Percentiles rank a stretch among this genome's conserved stretches.
phyloP scores from a whole-genome alignment of 768 basidiomycete species.

The Macrocybe gigantea region DNA sequence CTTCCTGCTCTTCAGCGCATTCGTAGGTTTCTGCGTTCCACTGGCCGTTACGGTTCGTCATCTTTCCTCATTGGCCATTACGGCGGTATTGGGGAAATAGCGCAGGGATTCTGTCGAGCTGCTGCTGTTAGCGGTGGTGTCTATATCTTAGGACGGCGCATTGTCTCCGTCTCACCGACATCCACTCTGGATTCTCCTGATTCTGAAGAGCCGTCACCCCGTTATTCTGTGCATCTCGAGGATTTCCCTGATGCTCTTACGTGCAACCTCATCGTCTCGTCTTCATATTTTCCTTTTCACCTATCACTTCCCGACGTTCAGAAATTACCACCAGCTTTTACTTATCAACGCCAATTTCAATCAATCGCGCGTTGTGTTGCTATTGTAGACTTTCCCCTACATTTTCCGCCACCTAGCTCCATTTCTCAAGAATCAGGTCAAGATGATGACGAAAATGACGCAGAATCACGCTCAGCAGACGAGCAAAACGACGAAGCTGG shows the following conservation, averaged over 20 bases:
- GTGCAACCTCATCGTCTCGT: conserved; percentile 51
- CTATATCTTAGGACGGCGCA: conserved; percentile 61
- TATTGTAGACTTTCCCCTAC: conserved; percentile 30
- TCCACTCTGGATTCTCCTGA: neutral
- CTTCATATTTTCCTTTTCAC: conserved; percentile 27
- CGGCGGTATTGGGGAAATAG: conserved; percentile 87
- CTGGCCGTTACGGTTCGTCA: conserved; percentile 75
- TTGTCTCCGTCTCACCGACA: conserved; percentile 23
- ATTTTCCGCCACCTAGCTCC: conserved; percentile 14
- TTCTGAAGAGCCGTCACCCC: conserved; percentile 5
- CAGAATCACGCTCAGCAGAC: conserved; percentile 12
- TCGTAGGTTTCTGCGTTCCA: conserved; percentile 66
- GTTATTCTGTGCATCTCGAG: conserved; percentile 45
- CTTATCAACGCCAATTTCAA: neutral
- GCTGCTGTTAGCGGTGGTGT: conserved; percentile 76
- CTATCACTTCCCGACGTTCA: conserved; percentile 9
- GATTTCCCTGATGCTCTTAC: conserved; percentile 56
- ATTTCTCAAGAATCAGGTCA: conserved; percentile 4
- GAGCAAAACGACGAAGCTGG: conserved; percentile 4
- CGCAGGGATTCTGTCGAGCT: conserved; percentile 86
- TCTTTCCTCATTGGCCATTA: conserved; percentile 95
- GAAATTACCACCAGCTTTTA: neutral
- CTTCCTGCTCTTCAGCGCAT: conserved; percentile 63
- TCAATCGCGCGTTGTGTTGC: conserved; percentile 26
- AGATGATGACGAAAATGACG: conserved; percentile 15